phyloP scores from a whole-genome alignment of 2,329 filamentous ascomycete genomes.

The Tolypocladium ophioglossoides region DNA sequence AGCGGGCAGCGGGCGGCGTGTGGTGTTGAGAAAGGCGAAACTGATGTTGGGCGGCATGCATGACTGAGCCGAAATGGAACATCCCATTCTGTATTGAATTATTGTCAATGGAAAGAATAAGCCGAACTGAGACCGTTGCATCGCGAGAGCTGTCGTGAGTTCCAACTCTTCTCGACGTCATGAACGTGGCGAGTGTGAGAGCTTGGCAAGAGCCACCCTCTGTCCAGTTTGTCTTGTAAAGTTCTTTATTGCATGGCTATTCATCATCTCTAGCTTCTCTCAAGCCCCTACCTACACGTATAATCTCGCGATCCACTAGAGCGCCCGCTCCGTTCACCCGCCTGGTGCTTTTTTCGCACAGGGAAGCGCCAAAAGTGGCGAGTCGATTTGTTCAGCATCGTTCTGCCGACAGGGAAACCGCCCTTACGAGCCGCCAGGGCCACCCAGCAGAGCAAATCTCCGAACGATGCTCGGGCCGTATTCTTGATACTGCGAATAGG shows the following conservation, averaged over 20 bases:
- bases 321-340: not conserved
- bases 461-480: constrained; percentile 92
- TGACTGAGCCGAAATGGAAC: not conserved
- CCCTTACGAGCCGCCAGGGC: constrained; percentile 67
- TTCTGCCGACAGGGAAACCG: not conserved
- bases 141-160: too few relatives aligned
- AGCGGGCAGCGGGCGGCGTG: not conserved
- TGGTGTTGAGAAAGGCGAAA: not conserved
- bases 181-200: not conserved
- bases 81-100: not conserved
- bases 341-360: not conserved
- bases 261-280: not conserved
- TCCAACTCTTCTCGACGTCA: not conserved
- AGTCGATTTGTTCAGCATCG: too few relatives aligned
- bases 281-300: not conserved
- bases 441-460: constrained; percentile 86
- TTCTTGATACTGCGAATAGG: constrained; percentile 66
- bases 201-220: not conserved
- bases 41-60: not conserved
- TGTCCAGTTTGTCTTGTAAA: not conserved
- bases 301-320: not conserved
- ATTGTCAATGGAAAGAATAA: not conserved
- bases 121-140: too few relatives aligned
- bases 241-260: not conserved
- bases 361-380: not conserved